Percentiles rank a stretch among this genome's conserved stretches.
Evolutionary conservation across 805 yeast species (phyloP).

Genomic region (Debaryomyces maramus): DNA sequence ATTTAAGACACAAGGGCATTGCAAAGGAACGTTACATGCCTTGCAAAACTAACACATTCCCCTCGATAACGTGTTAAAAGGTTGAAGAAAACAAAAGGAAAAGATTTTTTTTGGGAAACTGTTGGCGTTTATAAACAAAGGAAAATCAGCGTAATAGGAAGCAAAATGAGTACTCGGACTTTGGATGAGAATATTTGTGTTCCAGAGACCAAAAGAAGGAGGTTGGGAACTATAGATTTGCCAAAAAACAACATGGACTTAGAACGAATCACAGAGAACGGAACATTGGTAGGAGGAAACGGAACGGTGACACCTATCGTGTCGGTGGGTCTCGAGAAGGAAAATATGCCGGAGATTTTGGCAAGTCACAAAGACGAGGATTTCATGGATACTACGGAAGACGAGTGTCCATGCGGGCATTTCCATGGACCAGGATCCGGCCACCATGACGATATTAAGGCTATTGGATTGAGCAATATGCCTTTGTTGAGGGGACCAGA

Average conservation of each 20-base stretch:
- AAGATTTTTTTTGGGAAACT: too few relatives aligned
- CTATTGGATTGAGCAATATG: conserved; percentile 21
- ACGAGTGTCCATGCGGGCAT: conserved; percentile 28
- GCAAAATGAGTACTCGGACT: too few relatives aligned
- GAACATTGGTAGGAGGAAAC: not conserved
- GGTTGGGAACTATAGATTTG: not conserved
- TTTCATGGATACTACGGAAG: conserved; percentile 1
- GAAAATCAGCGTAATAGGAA: too few relatives aligned
- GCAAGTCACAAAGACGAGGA: not conserved
- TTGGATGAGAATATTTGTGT: not conserved
- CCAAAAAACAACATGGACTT: not conserved
- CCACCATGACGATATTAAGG: conserved; percentile 21
- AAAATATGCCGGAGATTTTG: not conserved
- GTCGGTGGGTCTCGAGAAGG: not conserved
- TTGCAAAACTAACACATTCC: not conserved
- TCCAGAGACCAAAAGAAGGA: conserved; percentile 7
- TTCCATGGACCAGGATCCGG: conserved; percentile 32
- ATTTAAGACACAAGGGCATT: conserved; percentile 1
- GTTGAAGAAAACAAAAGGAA: too few relatives aligned
- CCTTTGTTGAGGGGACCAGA: conserved; percentile 17
- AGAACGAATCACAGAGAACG: conserved; percentile 1
- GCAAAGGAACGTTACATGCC: not conserved
- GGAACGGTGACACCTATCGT: conserved; percentile 9
- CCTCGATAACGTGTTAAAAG: not conserved
- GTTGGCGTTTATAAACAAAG: too few relatives aligned